These are phyloP conservation scores for Ammopiptanthus mongolicus DNA, from an alignment of 306 rosid species.

Conservation along the genomic window DNA sequence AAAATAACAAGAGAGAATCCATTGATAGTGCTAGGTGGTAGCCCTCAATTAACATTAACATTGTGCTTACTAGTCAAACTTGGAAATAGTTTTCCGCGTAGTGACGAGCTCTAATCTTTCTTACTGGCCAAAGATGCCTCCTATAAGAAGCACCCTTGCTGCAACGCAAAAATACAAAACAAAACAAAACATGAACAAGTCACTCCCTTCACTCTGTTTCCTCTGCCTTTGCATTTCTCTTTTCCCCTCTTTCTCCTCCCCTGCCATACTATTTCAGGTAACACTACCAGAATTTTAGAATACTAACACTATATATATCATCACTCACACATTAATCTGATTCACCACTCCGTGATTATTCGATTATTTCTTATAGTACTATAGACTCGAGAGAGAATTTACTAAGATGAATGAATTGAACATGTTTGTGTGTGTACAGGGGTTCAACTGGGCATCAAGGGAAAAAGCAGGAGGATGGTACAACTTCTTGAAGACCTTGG, in stretches of 20 bases:
- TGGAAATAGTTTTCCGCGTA: background rate
- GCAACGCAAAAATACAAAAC: background rate
- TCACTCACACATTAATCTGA: too few species aligned
- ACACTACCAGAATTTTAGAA: too few species aligned
- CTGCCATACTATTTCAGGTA: conserved; percentile 62
- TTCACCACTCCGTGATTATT: background rate
- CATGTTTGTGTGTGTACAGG: conserved; percentile 30
- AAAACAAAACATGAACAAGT: conserved; percentile 21
- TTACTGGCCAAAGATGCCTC: too few species aligned
- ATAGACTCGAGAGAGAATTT: background rate
- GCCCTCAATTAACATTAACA: background rate
- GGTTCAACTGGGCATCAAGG: conserved; percentile 69
- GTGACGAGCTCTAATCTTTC: background rate
- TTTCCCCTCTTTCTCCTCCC: conserved; percentile 37
- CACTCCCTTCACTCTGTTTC: conserved; percentile 23
- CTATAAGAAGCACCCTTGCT: background rate
- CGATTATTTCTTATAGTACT: background rate
- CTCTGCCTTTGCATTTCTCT: conserved; percentile 41
- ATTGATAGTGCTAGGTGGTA: too few species aligned
- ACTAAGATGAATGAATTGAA: background rate
- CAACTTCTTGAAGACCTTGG: conserved; percentile 39
- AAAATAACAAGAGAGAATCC: too few species aligned
- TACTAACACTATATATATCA: too few species aligned
- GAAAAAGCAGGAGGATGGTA: conserved; percentile 60
- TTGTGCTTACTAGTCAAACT: background rate